Evolutionary conservation across 2,329 filamentous ascomycete species (phyloP).

Genomic region (Phaeoacremonium minimum): DNA sequence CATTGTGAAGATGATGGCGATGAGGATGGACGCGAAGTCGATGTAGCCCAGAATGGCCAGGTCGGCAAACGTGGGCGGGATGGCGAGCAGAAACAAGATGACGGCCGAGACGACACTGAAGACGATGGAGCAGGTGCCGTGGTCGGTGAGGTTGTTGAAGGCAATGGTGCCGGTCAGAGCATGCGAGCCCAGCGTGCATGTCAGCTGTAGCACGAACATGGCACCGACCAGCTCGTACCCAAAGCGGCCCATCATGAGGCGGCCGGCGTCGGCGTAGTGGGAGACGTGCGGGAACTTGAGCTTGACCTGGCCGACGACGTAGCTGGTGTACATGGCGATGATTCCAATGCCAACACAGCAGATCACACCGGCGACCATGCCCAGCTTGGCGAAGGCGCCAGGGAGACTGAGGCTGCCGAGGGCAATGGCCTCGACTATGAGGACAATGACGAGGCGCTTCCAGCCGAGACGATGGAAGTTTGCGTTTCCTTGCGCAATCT

Average conservation of each 20-base stretch:
- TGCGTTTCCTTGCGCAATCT: conserved; percentile 36
- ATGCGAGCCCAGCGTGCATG: conserved; percentile 70
- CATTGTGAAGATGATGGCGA: conserved; percentile 63
- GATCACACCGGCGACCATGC: conserved; percentile 41
- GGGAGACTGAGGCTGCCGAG: conserved; percentile 49
- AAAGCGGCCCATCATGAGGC: conserved; percentile 54
- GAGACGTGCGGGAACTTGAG: conserved; percentile 51
- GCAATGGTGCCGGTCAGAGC: conserved; percentile 66
- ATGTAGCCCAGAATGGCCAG: conserved; percentile 45
- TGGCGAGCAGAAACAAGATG: conserved; percentile 37
- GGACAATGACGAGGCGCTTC: conserved; percentile 51
- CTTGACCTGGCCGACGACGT: conserved; percentile 39
- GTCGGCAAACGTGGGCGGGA: conserved; percentile 44
- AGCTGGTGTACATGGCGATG: conserved; percentile 33
- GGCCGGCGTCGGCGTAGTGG: conserved; percentile 65
- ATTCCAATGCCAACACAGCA: conserved; percentile 26
- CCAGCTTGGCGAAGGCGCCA: conserved; percentile 45
- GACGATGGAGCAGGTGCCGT: conserved; percentile 42
- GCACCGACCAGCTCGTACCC: conserved; percentile 59
- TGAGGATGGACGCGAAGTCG: conserved; percentile 58
- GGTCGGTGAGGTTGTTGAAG: conserved; percentile 58
- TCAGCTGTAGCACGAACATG: conserved; percentile 59
- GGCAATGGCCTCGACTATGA: conserved; percentile 54
- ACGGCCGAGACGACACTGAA: conserved; percentile 41
- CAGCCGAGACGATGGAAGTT: conserved; percentile 51